A percentile compares a stretch with the other conserved stretches of the same genome.
phyloP scores from a whole-genome alignment of 2,329 filamentous ascomycete genomes.

The Trichoderma gracile region DNA sequence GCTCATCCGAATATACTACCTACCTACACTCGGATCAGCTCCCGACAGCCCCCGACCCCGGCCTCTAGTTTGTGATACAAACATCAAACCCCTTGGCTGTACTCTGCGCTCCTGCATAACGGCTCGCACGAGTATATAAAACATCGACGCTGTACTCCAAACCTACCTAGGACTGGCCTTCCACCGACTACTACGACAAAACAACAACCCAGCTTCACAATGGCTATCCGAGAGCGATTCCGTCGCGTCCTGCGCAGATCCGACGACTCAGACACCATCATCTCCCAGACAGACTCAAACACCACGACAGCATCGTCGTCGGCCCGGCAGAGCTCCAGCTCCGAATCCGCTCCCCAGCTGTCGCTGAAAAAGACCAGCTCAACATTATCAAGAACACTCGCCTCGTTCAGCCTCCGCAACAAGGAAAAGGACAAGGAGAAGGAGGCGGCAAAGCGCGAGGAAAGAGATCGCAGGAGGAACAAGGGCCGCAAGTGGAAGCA shows the following conservation, averaged over 20 bases:
- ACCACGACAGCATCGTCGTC: constrained; percentile 35
- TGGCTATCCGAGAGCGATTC: constrained; percentile 47
- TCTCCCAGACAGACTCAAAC: constrained; percentile 39
- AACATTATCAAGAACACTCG: constrained; percentile 36
- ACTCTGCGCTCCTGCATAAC: neutral
- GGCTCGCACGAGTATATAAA: neutral
- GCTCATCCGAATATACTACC: neutral
- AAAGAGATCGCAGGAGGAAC: constrained; percentile 35
- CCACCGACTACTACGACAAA: constrained; percentile 1
- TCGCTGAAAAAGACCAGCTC: constrained; percentile 37
- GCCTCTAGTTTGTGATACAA: neutral
- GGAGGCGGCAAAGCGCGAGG: constrained; percentile 31
- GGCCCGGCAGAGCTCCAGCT: constrained; percentile 36
- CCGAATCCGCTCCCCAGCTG: constrained; percentile 27
- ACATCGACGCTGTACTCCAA: neutral
- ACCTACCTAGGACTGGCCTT: neutral
- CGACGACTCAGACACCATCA: constrained; percentile 36
- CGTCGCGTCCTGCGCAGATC: constrained; percentile 45
- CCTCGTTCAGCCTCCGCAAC: constrained; percentile 33
- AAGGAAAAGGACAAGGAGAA: constrained; percentile 31
- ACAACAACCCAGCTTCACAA: constrained; percentile 30
- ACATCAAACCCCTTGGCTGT: neutral
- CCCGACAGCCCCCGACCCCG: neutral
- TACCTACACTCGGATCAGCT: neutral
- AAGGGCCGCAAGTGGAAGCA: constrained; percentile 37